Evolutionary conservation across 352 stramenopile species (phyloP).

Genomic region (Globisporangium takayamanum): DNA sequence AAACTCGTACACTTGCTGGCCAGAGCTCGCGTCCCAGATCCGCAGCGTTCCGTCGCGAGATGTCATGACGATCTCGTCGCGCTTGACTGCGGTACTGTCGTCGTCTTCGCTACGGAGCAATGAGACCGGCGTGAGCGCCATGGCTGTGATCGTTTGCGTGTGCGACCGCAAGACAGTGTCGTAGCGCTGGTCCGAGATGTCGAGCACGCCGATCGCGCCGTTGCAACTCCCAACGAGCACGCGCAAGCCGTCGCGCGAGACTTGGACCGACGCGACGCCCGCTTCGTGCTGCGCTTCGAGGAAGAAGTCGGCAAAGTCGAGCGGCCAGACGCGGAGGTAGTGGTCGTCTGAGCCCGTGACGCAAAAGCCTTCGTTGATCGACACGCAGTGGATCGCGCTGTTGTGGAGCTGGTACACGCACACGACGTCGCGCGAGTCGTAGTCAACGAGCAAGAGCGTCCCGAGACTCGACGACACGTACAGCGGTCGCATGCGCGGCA

Average conservation of each 20-base stretch:
- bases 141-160: constrained; percentile 33
- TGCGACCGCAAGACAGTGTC: constrained; percentile 77
- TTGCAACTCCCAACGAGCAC: constrained; percentile 66
- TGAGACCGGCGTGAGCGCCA: constrained; percentile 20
- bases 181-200: constrained; percentile 81
- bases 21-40: constrained; percentile 67
- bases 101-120: background rate
- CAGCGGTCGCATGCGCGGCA: constrained; percentile 46
- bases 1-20: constrained; percentile 82
- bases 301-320: constrained; percentile 91
- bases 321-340: constrained; percentile 87
- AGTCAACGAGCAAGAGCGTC: constrained; percentile 79
- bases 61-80: constrained; percentile 52
- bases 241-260: constrained; percentile 75
- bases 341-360: constrained; percentile 83
- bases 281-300: constrained; percentile 85
- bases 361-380: constrained; percentile 87
- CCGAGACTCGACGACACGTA: constrained; percentile 75
- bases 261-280: constrained; percentile 50
- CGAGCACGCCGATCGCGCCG: constrained; percentile 80
- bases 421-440: constrained; percentile 70
- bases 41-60: constrained; percentile 74
- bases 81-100: background rate
- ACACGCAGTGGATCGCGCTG: constrained; percentile 73
- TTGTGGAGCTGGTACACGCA: constrained; percentile 90